A percentile compares a stretch with the other conserved stretches of the same genome.
phyloP scores from a whole-genome alignment of 2,329 filamentous ascomycete genomes.

The Ilyonectria sp. region DNA sequence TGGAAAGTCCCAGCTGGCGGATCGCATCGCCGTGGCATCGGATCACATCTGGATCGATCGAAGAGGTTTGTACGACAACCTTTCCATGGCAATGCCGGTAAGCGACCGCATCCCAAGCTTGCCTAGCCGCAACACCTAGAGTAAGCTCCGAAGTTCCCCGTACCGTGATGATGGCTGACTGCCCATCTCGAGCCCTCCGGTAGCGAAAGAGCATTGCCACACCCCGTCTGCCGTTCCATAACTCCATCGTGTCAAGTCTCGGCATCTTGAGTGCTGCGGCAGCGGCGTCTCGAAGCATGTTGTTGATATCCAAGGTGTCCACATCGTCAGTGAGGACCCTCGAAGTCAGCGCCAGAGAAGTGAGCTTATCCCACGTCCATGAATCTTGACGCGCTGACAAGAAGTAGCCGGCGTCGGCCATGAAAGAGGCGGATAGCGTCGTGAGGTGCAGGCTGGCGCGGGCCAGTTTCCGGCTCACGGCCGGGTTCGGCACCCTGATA shows the following conservation, averaged over 20 bases:
- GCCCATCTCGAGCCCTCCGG: constrained; percentile 36
- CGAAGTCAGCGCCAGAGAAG: constrained; percentile 51
- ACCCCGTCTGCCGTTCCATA: constrained; percentile 51
- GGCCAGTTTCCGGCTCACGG: constrained; percentile 49
- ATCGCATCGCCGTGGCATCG: constrained; percentile 45
- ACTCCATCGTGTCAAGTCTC: constrained; percentile 49
- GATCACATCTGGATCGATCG: constrained; percentile 34
- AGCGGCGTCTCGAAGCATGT: constrained; percentile 48
- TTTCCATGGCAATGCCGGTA: constrained; percentile 34
- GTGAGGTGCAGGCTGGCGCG: constrained; percentile 48
- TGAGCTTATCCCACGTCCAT: constrained; percentile 52
- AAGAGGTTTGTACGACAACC: constrained; percentile 35
- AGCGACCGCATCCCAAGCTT: constrained; percentile 46
- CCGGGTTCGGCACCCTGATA: constrained; percentile 42
- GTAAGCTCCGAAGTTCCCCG: constrained; percentile 42
- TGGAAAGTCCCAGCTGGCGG: constrained; percentile 39
- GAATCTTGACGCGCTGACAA: constrained; percentile 42
- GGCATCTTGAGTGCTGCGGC: constrained; percentile 49
- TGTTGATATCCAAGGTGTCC: constrained; percentile 38
- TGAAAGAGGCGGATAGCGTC: constrained; percentile 51
- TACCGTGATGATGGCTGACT: constrained; percentile 42
- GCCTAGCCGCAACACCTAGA: constrained; percentile 31
- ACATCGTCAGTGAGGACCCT: constrained; percentile 43
- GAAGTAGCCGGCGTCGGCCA: constrained; percentile 51
- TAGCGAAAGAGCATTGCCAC: constrained; percentile 47